Evolutionary conservation across 352 stramenopile genomes (phyloP), one percentile per base, ranked within the genome.

Genomic region (Globisporangium solare): DNA sequence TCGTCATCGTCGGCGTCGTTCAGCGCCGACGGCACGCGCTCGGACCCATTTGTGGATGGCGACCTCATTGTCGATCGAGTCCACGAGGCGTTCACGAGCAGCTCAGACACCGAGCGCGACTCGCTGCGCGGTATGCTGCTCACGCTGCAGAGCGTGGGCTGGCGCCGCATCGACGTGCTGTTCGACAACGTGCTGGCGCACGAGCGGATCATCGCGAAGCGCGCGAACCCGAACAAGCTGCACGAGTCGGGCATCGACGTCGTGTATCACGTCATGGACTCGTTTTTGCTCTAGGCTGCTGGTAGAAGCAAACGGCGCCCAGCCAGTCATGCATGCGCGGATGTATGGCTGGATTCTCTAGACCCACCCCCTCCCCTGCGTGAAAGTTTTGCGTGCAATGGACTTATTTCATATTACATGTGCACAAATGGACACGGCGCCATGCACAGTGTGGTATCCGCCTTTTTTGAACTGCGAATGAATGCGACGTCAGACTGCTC

Each of bases 171-270:
- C 20, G 83, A 93, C 56, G 74, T 87, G 3, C 31, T 87, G 27
- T 89, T 93, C 51, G 70, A 84, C 46, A 86, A 73, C 32, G 64
- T 84, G 1, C 53, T 93, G 27, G 82, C 79, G 7, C 83, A 93
- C 52, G 79, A 89, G 56, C 77, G 83, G 56, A 93, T 93, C 63
- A 88, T 93, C 58, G 83, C 80, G 40, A 92, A 90, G 61, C 73
- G 79, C 56, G 72, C 78, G 12, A 83, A 82, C 27, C 61, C 71
- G 12, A 42, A 71, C 54, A 88, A 86, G 58, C 70, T 77, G 3
- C 47, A 76, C 21, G 71, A 83, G 24, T 86, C 74, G 8, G 82
- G 82, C 32, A 60, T 90, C 54, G 82, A 92, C 54, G 60, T 92
- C 18, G 77, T 89, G 32, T 78, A 90, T 48, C 82, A 92, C 64